Evolutionary conservation across 352 stramenopile genomes (phyloP), one percentile per base, ranked within the genome.

Genomic region (Phytophthora colocasiae): DNA sequence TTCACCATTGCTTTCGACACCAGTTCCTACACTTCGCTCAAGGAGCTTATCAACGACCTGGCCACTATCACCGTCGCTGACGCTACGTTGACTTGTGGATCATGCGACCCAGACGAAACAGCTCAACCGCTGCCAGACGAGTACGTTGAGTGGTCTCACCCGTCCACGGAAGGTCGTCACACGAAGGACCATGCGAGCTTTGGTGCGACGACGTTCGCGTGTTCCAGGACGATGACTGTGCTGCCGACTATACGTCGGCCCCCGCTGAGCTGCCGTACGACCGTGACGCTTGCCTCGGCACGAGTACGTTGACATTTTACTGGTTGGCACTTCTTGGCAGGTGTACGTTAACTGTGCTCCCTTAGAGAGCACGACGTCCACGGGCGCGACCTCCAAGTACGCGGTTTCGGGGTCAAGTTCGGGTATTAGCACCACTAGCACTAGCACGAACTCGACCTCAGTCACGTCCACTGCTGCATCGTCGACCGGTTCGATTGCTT

Each of bases 211-310:
- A 80, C 41, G 65, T 63, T 19, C 68, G 65, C 3, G 75, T 76
- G n/a, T 77, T 73, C 44, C 60, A 78, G 22, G 71, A 80, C 59
- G 58, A 76, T n/a, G 68, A 83, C 71, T 83, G 75, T 32, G 56
- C 72, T 4, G 53, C 50, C 0, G 65, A 80, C 52, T 77, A 77
- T 54, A 71, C 66, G 11, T 66, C 52, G 12, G 67, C 59, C 6
- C 64, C 71, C 0, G 63, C 72, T 17, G 49, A 73, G 39, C 15
- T 83, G 41, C 71, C 71, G n/a, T 79, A 79, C 49, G 68, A 83
- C n/a, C 50, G 40, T 14, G 45, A 59, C 38, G 62, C 66, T 7
- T 80, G 68, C 41, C 29, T 61, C 4, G 66, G 64, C 22, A 50
- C 67, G 1, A 78, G 63, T 9, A 66, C 29, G 24, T 46, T 80